Conservation (phyloP, 1,284 basidiomycete species). For the Rhodofomes roseus region DNA sequence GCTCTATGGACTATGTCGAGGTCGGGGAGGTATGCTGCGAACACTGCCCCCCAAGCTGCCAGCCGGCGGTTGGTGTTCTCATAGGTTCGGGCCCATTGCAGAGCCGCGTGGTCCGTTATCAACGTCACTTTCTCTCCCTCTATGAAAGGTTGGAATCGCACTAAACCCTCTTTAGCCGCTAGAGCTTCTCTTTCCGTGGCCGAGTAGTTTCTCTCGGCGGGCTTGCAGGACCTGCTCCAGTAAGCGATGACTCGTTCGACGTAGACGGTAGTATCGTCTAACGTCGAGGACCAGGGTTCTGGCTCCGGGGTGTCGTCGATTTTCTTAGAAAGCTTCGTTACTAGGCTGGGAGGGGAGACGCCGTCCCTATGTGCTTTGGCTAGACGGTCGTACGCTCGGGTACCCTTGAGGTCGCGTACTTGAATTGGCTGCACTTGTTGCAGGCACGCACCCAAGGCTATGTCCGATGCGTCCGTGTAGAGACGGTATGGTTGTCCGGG, state of each 20-base stretch:
- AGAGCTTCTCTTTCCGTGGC: too few relatives aligned
- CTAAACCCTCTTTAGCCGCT: too few relatives aligned
- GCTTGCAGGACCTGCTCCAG: constrained; percentile 27
- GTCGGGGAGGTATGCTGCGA: constrained; percentile 30
- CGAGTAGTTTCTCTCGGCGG: too few relatives aligned
- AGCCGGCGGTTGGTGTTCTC: constrained; percentile 29
- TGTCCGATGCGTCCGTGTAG: constrained; percentile 30
- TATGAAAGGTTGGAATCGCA: constrained; percentile 23
- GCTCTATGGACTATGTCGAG: too few relatives aligned
- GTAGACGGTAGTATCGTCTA: constrained; percentile 26
- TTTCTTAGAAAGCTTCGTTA: constrained; percentile 14
- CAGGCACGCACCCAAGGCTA: constrained; percentile 23
- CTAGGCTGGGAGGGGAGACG: constrained; percentile 17
- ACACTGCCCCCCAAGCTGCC: constrained; percentile 24
- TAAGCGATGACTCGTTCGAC: constrained; percentile 31
- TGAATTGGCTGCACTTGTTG: constrained; percentile 31
- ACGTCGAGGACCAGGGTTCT: constrained; percentile 16
- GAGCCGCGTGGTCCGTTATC: constrained; percentile 31
- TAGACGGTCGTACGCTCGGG: constrained; percentile 28
- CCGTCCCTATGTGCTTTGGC: constrained; percentile 12
- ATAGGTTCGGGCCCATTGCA: constrained; percentile 28
- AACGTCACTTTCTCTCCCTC: constrained; percentile 26
- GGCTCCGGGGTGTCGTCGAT: constrained; percentile 10
- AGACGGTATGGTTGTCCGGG: too few relatives aligned
- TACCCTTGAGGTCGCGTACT: constrained; percentile 34